A percentile compares a stretch with the other conserved stretches of the same genome.
Evolutionary conservation across 2,329 filamentous ascomycete species (phyloP).

Genomic region (Diaporthe humulicola): DNA sequence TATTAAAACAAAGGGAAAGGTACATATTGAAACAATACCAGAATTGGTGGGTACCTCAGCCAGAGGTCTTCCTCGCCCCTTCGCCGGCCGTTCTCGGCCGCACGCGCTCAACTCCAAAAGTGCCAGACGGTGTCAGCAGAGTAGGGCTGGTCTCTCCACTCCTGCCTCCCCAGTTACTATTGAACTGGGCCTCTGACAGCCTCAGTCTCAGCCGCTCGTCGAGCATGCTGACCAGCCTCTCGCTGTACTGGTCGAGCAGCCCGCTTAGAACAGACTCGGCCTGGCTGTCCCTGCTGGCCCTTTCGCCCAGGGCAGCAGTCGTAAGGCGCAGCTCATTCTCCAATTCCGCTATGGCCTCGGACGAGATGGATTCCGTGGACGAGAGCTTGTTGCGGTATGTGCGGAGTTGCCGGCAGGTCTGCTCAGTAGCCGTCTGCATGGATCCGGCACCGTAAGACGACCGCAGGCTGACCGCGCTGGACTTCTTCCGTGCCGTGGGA

Average conservation of each 20-base stretch:
- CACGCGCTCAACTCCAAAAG: slow-evolving; percentile 16
- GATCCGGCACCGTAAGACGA: slow-evolving; percentile 60
- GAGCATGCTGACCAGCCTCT: slow-evolving; percentile 77
- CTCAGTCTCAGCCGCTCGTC: slow-evolving; percentile 76
- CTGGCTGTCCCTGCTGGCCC: slow-evolving; percentile 65
- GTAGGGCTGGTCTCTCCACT: slow-evolving; percentile 13
- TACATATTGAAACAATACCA: slow-evolving; percentile 31
- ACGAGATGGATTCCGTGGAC: slow-evolving; percentile 65
- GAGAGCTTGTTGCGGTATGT: slow-evolving; percentile 75
- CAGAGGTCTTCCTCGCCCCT: background rate
- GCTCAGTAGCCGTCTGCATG: slow-evolving; percentile 74
- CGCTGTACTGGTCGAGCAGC: slow-evolving; percentile 81
- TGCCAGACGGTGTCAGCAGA: slow-evolving; percentile 16
- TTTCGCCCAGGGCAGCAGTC: slow-evolving; percentile 70
- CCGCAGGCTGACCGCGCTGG: slow-evolving; percentile 60
- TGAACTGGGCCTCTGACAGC: slow-evolving; percentile 38
- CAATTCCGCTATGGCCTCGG: slow-evolving; percentile 71
- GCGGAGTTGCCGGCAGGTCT: slow-evolving; percentile 72
- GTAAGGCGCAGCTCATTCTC: slow-evolving; percentile 76
- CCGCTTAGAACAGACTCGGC: slow-evolving; percentile 71
- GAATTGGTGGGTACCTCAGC: slow-evolving; percentile 13
- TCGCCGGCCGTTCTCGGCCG: slow-evolving; percentile 17
- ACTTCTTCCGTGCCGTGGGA: slow-evolving; percentile 60
- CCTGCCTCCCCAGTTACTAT: background rate
- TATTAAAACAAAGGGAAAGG: slow-evolving; percentile 11